Evolutionary conservation across 768 basidiomycete genomes (phyloP).

Genomic region (Cyclocybe aegerita): DNA sequence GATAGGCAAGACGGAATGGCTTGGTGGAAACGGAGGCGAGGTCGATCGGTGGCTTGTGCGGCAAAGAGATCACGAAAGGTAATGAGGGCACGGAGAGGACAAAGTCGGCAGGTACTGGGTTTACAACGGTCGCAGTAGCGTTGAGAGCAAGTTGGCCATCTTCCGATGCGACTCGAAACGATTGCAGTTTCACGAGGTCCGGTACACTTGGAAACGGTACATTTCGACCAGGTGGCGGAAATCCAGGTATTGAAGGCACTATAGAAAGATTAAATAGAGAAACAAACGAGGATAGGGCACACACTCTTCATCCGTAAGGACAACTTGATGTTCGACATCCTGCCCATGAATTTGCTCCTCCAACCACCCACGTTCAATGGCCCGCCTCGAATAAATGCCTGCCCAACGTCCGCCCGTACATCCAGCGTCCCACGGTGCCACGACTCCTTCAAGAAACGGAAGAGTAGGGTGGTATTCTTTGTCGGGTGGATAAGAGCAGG

Average conservation of each 20-base stretch:
- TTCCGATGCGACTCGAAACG: conserved; percentile 44
- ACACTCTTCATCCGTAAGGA: conserved; percentile 53
- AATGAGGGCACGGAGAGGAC: conserved; percentile 52
- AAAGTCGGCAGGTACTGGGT: conserved; percentile 54
- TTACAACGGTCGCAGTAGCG: conserved; percentile 56
- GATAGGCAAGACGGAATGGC: conserved; percentile 62
- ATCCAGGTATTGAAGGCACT: conserved; percentile 68
- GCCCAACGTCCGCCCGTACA: conserved; percentile 40
- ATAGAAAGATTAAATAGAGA: conserved; percentile 7
- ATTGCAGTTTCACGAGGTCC: conserved; percentile 58
- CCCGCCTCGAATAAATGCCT: conserved; percentile 54
- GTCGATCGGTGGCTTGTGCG: conserved; percentile 28
- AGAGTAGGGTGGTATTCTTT: conserved; percentile 44
- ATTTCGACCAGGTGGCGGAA: conserved; percentile 57
- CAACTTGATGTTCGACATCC: conserved; percentile 45
- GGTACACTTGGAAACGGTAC: conserved; percentile 54
- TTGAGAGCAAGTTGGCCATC: conserved; percentile 34
- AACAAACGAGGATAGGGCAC: conserved; percentile 23
- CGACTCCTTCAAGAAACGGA: conserved; percentile 52
- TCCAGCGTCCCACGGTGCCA: conserved; percentile 56
- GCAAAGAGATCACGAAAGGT: conserved; percentile 45
- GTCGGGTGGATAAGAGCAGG: conserved; percentile 55
- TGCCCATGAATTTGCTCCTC: conserved; percentile 39
- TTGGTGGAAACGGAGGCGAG: conserved; percentile 55
- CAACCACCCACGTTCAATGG: conserved; percentile 40